Percentiles rank a stretch among this genome's conserved stretches.
phyloP scores from a whole-genome alignment of 768 basidiomycete species.

The Kwoniella shandongensis region DNA sequence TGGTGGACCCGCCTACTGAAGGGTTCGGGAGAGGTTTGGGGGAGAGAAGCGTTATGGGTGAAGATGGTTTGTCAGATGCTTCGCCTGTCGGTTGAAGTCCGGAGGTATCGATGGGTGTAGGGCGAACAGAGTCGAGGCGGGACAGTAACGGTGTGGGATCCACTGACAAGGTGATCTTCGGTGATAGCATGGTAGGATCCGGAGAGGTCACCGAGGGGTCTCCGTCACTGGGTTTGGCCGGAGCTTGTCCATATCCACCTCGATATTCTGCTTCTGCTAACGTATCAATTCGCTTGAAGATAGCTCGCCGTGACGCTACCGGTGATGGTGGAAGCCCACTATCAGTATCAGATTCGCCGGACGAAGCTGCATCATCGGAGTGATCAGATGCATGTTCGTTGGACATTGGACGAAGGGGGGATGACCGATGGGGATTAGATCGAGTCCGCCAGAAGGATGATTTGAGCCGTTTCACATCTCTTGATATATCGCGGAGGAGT shows the following conservation, averaged over 20 bases:
- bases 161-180: conserved; percentile 28
- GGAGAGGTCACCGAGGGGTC: neutral
- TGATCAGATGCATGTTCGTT: neutral
- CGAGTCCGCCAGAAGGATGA: conserved; percentile 18
- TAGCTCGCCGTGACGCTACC: conserved; percentile 16
- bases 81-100: neutral
- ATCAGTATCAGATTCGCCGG: neutral
- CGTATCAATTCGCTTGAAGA: conserved; percentile 18
- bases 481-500: conserved; percentile 12
- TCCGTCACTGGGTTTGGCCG: neutral
- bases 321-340: neutral
- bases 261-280: conserved; percentile 21
- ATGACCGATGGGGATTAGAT: conserved; percentile 16
- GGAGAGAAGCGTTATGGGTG: conserved; percentile 34
- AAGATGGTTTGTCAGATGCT: conserved; percentile 3
- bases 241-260: neutral
- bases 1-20: neutral
- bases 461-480: conserved; percentile 17
- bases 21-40: conserved; percentile 25
- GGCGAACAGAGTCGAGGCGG: conserved; percentile 5
- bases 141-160: conserved; percentile 13
- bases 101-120: conserved; percentile 9
- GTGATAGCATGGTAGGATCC: conserved; percentile 18
- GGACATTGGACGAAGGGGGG: conserved; percentile 15
- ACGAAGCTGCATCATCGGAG: neutral